A percentile compares a stretch with the other conserved stretches of the same genome.
phyloP scores from a whole-genome alignment of 495 filamentous ascomycete species.

The Lentithecium fluviatile region DNA sequence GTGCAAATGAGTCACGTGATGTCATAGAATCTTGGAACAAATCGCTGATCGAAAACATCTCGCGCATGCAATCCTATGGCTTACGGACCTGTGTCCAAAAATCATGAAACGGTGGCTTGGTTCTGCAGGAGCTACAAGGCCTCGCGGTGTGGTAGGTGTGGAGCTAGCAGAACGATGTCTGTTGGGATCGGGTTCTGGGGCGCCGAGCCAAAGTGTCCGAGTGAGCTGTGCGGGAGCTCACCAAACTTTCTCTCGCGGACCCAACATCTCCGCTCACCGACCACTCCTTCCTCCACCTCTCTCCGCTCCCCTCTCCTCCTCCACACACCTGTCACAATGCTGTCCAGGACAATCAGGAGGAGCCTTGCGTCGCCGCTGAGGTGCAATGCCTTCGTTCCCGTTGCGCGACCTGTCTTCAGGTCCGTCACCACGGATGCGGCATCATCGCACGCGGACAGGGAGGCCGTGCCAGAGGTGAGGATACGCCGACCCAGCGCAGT shows the following conservation, averaged over 20 bases:
- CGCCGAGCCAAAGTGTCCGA: conserved; percentile 8
- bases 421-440: conserved; percentile 93
- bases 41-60: too few relatives aligned
- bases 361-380: conserved; percentile 52
- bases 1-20: too few relatives aligned
- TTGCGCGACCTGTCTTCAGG: conserved; percentile 54
- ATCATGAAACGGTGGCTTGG: too few relatives aligned
- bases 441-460: conserved; percentile 82
- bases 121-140: too few relatives aligned
- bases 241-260: conserved; percentile 18
- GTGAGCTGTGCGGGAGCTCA: conserved; percentile 10
- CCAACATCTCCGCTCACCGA: conserved; percentile 7
- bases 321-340: conserved; percentile 30
- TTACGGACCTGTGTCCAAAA: too few relatives aligned
- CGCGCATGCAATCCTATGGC: too few relatives aligned
- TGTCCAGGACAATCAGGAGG: conserved; percentile 40
- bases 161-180: too few relatives aligned
- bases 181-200: conserved; percentile 18
- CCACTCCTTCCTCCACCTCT: conserved; percentile 9
- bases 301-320: conserved; percentile 15
- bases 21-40: too few relatives aligned
- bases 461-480: conserved; percentile 67
- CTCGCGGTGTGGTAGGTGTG: too few relatives aligned
- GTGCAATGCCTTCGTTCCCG: conserved; percentile 55
- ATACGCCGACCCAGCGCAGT: not conserved